Evolutionary conservation across 1,284 basidiomycete species (phyloP).

Genomic region (Ceratobasidium papillatum): DNA sequence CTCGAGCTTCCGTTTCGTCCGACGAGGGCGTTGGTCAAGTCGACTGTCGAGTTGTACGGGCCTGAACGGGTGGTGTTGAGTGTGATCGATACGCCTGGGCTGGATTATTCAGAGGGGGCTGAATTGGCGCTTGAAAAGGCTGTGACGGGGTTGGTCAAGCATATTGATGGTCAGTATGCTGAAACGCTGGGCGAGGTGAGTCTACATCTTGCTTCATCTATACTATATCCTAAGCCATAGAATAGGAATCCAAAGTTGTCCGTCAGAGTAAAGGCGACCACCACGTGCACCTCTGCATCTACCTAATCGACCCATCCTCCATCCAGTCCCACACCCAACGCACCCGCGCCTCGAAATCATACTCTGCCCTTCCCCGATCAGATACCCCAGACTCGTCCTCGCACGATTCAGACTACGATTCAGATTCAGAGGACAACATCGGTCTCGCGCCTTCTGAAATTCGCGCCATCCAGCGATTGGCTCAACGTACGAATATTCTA

Average conservation of each 20-base stretch:
- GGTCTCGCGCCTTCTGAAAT: slow-evolving; percentile 71
- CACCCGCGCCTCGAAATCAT: slow-evolving; percentile 50
- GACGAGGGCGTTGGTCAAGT: slow-evolving; percentile 70
- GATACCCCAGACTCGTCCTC: slow-evolving; percentile 58
- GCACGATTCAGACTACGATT: slow-evolving; percentile 22
- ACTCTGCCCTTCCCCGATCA: slow-evolving; percentile 52
- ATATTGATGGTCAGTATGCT: slow-evolving; percentile 77
- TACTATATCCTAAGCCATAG: slow-evolving; percentile 11
- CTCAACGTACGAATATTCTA: slow-evolving; percentile 74
- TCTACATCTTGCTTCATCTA: slow-evolving; percentile 34
- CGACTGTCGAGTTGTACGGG: slow-evolving; percentile 73
- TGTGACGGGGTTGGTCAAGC: slow-evolving; percentile 72
- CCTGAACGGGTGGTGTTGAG: slow-evolving; percentile 75
- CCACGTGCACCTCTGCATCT: slow-evolving; percentile 84
- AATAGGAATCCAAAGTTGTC: slow-evolving; percentile 82
- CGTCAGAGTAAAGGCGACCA: slow-evolving; percentile 84
- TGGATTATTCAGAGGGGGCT: slow-evolving; percentile 73
- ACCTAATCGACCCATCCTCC: slow-evolving; percentile 80
- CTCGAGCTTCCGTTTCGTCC: slow-evolving; percentile 61
- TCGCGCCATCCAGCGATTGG: slow-evolving; percentile 74
- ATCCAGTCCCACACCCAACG: slow-evolving; percentile 61
- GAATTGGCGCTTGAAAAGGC: slow-evolving; percentile 80
- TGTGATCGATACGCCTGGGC: slow-evolving; percentile 81
- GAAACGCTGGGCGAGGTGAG: slow-evolving; percentile 84
- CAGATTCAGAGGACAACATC: slow-evolving; percentile 51